Base-by-base conservation (phyloP, 2,329 filamentous ascomycete genomes). In the Colletotrichum sp. region DNA sequence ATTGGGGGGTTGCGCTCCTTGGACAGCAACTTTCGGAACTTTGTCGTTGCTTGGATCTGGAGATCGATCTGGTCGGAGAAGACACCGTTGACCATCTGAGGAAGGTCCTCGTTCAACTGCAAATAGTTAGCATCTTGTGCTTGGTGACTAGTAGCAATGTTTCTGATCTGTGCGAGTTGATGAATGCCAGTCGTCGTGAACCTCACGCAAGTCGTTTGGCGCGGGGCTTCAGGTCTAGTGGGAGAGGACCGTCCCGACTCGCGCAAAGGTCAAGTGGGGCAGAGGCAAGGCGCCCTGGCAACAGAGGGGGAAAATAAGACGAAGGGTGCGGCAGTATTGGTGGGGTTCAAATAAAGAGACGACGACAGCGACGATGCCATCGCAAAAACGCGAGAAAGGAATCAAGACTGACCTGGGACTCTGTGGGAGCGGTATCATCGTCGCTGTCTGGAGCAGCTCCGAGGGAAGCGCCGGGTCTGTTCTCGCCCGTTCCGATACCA, bases 1-100 rank as follows among this genome's bases (percentile, higher is more conserved):
- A 99, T 99, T 61, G 97, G 97, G 63, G 97, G 97, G 89, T 99
- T 99, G 84, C 97, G 95, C 90, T 99, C 97, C 89, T 99, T 99
- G 80, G 96, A 98, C 32, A 99, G 90, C 57, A 99, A 92, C 91
- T 99, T 99, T 85, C 97, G 92, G 91, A 99, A 99, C 87, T 98
- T 98, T 81, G 97, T 99, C 32, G 97, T 99, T 74, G 96, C 96
- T 87, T 96, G 93, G 81, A 99, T 99, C 88, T 99, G 97, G 81
- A 95, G 92, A 84, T 99, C 97, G 87, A 99, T 98, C 87, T 99
- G 96, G 79, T 99, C 96, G 79, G 97, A 99, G 89, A 99, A 99
- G 83, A 99, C 97, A 78, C 97, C 97, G 83, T 94, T 91, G 78
- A 99, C 97, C 97, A 99, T 99, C 88, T 97, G 93, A 81, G 97